Evolutionary conservation across 148 eudicot species (phyloP).

Genomic region (Silene uniflora): DNA sequence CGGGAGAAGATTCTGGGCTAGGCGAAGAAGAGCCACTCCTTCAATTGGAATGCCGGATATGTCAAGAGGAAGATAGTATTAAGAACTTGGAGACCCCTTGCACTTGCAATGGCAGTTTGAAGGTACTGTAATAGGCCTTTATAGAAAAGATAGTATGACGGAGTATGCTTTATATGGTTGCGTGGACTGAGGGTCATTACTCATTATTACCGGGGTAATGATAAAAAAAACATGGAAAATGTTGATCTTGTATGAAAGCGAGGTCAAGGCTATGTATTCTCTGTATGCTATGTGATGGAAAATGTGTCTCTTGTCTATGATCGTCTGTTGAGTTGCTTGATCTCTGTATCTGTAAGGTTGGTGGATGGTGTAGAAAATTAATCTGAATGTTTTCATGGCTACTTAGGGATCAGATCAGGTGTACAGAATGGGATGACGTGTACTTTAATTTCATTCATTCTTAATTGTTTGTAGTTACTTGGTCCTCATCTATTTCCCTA

Average conservation of each 20-base stretch:
- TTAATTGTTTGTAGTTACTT: neutral
- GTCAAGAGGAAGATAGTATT: conserved; percentile 79
- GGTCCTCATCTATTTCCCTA: no score
- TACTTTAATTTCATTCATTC: neutral
- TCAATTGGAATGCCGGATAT: conserved; percentile 79
- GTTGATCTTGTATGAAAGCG: no score
- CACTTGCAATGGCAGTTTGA: conserved; percentile 80
- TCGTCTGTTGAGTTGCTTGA: neutral
- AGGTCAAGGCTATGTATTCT: neutral
- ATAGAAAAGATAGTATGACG: neutral
- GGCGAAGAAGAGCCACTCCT: conserved; percentile 69
- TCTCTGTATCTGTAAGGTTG: neutral
- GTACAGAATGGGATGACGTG: neutral
- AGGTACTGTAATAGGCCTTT: conserved; percentile 33
- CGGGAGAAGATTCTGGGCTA: conserved; percentile 30
- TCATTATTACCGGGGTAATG: neutral
- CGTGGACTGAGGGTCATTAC: neutral
- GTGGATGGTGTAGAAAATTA: neutral
- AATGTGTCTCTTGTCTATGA: neutral
- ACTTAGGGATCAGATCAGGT: conserved; percentile 1
- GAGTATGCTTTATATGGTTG: neutral
- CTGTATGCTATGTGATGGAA: neutral
- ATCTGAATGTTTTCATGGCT: neutral
- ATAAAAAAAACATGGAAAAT: neutral
- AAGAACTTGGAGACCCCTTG: conserved; percentile 80